Evolutionary conservation across 108 stramenopile genomes (phyloP), one percentile per base, ranked within the genome.

Genomic region (Chaetoceros tenuissimus): DNA sequence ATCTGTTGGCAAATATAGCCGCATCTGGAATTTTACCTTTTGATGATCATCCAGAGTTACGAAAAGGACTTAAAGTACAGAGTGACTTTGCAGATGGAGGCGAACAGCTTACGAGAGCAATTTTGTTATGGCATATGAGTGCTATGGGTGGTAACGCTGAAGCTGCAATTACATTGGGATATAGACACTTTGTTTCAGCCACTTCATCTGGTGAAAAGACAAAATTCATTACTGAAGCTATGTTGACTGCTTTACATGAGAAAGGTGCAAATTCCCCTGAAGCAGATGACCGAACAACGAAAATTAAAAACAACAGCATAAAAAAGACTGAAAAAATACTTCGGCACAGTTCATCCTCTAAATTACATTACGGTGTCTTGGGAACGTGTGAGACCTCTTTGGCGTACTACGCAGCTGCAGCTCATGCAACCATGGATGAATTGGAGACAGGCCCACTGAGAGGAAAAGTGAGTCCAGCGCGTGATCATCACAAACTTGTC

Each of bases 371-470:
- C 45, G 75, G 75, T 7, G 69, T 76, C 28, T 28, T 72, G 25
- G 68, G 68, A 10, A 73, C 56, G 7, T 92, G 89, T 72, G 44
- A 63, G 10, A 64, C 68, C 1, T 75, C 71, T n/a, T 61, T 93
- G 66, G 85, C 85, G 7, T 93, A 93, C 61, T 87, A 80, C 34
- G 79, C 82, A 64, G 84, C 82, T 0, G 91, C 91, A 5, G 90
- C 85, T 0, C 53, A 88, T 67, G 78, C 72, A 0, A 71, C 84
- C 28, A 82, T 92, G 73, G 90, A 92, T 59, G 57, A 63, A 47
- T 59, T 88, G 60, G 86, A 88, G 55, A 31, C 73, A 2, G 69
- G 64, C 10, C 55, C 57, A 7, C 64, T 82, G 24, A 80, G 83
- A 24, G 87, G 74, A 49, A 84, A 87, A 53, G 63, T 89, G 10